Base-by-base conservation (phyloP, 2,329 filamentous ascomycete genomes). In the Fusarium sororula region DNA sequence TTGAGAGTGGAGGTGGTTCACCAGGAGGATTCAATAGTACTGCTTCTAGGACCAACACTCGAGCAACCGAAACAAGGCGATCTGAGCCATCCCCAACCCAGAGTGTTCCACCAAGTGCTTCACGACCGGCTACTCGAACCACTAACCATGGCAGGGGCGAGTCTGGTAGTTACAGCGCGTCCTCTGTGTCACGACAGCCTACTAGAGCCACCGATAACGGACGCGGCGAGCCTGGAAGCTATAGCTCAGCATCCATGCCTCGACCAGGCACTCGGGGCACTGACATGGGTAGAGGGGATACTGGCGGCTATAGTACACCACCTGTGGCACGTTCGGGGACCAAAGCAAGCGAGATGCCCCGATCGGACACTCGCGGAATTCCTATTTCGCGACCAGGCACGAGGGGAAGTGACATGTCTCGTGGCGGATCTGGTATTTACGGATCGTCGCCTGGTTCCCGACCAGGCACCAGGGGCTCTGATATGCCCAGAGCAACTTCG, bases 401-500 rank as follows among this genome's bases (percentile, higher is more conserved):
- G 20, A 69, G 77, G 42, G 88, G 87, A 28, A 77, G 74, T 22
- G 77, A 78, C 14, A 78, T 78, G 75, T 76, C 76, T 28, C 73
- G 76, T 41, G 77, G 76, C 4, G 80, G 80, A 38, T 72, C 73
- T 58, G 76, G 75, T 18, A 68, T 76, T 56, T 79, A 77, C 51
- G 81, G 81, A 45, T 74, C 79, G 22, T 81, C 84, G 10, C 79
- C 83, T 18, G 85, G 83, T 44, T 87, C 91, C 30, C 87, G 90
- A 18, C 87, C 91, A 7, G 84, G 85, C 18, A 91, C 90, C 10
- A 85, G 92, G 64, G 88, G 87, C 24, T 88, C 84, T 70, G 89
- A 91, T 55, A 84, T 90, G 68, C 88, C 89, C 26, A 84, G 90
- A 32, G 87, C 90, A 4, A 82, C 89, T 11, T 96, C 93, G 13